Evolutionary conservation across 2,329 filamentous ascomycete species (phyloP).

Genomic region (Aspergillus niger): DNA sequence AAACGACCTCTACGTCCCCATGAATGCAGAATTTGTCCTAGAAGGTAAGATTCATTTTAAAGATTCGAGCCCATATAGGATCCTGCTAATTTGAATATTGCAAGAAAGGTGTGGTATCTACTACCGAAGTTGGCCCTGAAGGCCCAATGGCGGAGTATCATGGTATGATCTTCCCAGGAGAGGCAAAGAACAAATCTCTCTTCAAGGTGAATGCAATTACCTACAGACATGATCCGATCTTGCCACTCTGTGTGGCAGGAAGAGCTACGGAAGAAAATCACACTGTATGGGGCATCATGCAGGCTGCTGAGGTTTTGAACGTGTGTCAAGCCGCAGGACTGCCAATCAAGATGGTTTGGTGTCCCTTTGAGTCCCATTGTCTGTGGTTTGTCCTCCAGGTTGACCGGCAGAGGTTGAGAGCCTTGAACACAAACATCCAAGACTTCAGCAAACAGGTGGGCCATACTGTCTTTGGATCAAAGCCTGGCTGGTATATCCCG

Average conservation of each 20-base stretch:
- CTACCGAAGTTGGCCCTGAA: constrained; percentile 46
- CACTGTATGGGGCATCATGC: constrained; percentile 17
- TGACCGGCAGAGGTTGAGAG: constrained; percentile 58
- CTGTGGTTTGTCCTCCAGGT: constrained; percentile 58
- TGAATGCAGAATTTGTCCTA: constrained; percentile 54
- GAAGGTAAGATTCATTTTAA: constrained; percentile 39
- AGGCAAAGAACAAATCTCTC: constrained; percentile 40
- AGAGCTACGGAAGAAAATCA: constrained; percentile 49
- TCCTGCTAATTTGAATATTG: too few relatives aligned
- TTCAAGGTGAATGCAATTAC: constrained; percentile 53
- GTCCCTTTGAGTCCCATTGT: constrained; percentile 51
- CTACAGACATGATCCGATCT: constrained; percentile 50
- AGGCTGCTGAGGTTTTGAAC: constrained; percentile 45
- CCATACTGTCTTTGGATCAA: constrained; percentile 45
- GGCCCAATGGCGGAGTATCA: constrained; percentile 56
- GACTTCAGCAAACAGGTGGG: constrained; percentile 47
- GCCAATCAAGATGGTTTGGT: constrained; percentile 48
- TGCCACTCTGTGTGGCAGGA: constrained; percentile 50
- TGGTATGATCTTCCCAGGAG: constrained; percentile 49
- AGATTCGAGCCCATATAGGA: too few relatives aligned
- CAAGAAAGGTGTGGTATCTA: constrained; percentile 38
- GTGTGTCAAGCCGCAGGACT: constrained; percentile 41
- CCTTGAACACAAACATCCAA: constrained; percentile 53
- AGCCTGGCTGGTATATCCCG: constrained; percentile 46
- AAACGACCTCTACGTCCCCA: constrained; percentile 52